Conservation (phyloP, 768 basidiomycete genomes). For the Trametes cingulata region DNA sequence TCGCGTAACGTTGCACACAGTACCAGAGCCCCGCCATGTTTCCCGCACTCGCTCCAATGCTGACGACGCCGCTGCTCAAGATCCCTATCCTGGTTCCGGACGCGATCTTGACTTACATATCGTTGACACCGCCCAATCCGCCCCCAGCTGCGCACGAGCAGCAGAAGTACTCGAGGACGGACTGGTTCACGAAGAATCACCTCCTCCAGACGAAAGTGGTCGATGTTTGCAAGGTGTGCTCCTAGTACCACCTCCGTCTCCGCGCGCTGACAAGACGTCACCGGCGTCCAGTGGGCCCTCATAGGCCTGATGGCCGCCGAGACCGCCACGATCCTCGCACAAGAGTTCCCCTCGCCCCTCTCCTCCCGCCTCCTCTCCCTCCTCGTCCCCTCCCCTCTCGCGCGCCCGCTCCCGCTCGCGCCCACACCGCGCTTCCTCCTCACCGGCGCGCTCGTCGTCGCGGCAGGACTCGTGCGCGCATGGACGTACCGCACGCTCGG, state of each 20-base stretch:
- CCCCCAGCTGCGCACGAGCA: background rate
- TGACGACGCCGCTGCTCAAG: slow-evolving; percentile 13
- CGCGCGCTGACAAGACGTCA: background rate
- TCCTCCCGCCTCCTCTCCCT: background rate
- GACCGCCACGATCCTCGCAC: background rate
- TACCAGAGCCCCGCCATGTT: background rate
- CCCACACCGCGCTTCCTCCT: slow-evolving; percentile 1
- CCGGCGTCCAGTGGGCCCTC: background rate
- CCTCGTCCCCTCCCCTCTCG: background rate
- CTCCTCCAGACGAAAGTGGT: background rate
- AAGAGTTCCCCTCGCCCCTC: background rate
- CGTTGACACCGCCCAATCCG: background rate
- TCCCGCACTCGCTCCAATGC: background rate
- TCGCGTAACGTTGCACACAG: too few species aligned
- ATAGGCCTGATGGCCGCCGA: background rate
- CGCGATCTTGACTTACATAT: background rate
- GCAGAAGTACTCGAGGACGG: background rate
- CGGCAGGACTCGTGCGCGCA: background rate
- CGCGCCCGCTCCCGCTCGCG: background rate
- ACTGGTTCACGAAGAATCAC: background rate
- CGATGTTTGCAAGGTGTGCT: background rate
- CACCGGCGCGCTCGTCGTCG: background rate
- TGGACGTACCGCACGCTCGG: slow-evolving; percentile 22
- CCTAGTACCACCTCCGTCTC: too few species aligned
- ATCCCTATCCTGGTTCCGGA: slow-evolving; percentile 5